Base-by-base conservation (phyloP, 805 yeast genomes). In the Candida chilensis region DNA sequence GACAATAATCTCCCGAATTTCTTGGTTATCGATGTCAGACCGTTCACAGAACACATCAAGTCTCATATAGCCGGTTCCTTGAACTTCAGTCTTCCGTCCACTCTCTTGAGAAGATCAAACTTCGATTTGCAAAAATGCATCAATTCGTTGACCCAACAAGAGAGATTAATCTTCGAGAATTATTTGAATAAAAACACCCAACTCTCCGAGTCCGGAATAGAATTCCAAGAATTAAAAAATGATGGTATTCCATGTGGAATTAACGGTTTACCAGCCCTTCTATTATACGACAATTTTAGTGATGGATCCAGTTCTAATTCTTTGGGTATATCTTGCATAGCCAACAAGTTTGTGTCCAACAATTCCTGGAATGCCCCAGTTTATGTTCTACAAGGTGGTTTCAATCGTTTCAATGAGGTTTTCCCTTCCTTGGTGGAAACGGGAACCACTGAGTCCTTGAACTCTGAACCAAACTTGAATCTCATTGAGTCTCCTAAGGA, bases 1-100 rank as follows among this genome's bases (percentile, higher is more conserved):
- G n/a, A n/a, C n/a, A n/a, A n/a, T n/a, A n/a, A n/a, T n/a, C n/a
- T n/a, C n/a, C n/a, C n/a, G n/a, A 47, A 45, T 24, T 37, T 66
- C 4, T 41, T 84, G n/a, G 44, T 81, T 3, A 57, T 86, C 11
- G 97, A 88, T 48, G 78, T 82, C 8, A 60, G 97, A 32, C 84
- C 96, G 0, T 85, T 77, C 47, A 76, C 82, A 16, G 90, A 83
- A 34, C 85, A 60, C 47, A 66, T 77, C 26, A 68, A 63, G 35
- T 47, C 64, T 3, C 86, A 78, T 37, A 52, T 90, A 9, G 44
- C 42, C 4, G 60, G 68, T 25, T 71, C 96, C 1, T 60, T 84
- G 27, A 85, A 85, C 48, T 67, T 90, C 21, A 84, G 94, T 50
- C 56, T 88, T 10, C 96, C 97, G 2, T 80, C 95, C n/a, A 88